Evolutionary conservation across 371 early-diverging fungal genomes (phyloP), one percentile per base, ranked within the genome.

Genomic region (Mucor lusitanicus): DNA sequence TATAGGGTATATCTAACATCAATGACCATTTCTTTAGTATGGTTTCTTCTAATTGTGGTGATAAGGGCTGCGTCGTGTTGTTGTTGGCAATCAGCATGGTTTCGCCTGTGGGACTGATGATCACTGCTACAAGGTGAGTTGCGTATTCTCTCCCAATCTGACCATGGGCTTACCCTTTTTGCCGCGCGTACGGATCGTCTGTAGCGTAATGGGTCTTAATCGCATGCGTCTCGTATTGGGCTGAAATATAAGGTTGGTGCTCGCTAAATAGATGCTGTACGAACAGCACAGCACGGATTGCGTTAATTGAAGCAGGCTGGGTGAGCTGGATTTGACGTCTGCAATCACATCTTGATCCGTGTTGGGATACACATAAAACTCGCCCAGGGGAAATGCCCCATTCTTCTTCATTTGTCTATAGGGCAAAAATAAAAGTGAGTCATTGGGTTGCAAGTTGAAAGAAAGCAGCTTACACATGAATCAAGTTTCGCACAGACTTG

Each of bases 191-290:
- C 66, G 58, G 12, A 77, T 56, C 23, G 75, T 77, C 28, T 67
- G 57, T 6, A 33, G 12, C 7, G 67, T 60, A 11, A 78, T 61
- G 9, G 71, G 63, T 39, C 71, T 61, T 6, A 82, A 23, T 56
- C 74, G 64, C 46, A 80, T 69, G 39, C 77, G 75, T 17, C 75
- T 74, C 23, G 76, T 69, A 65, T 71, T 68, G 13, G 80, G 78
- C 58, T 79, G 83, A 58, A 82, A 76, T 2, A 82, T 68, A 6
- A 82, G 59, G 53, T 80, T 78, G 25, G 79, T 80, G 12, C 69
- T 74, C 3, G 72, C 77, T 32, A 82, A 46, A 63, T 82, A 82
- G 19, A 78, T 61, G 59, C 74, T 80, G 35, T 78, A 82, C 2
- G 75, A 72, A 56, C 77, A 80, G 28, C 79, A 69, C 13, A 73